Conservation (phyloP, 345 rosid genomes). For the Conringia planisiliqua region DNA sequence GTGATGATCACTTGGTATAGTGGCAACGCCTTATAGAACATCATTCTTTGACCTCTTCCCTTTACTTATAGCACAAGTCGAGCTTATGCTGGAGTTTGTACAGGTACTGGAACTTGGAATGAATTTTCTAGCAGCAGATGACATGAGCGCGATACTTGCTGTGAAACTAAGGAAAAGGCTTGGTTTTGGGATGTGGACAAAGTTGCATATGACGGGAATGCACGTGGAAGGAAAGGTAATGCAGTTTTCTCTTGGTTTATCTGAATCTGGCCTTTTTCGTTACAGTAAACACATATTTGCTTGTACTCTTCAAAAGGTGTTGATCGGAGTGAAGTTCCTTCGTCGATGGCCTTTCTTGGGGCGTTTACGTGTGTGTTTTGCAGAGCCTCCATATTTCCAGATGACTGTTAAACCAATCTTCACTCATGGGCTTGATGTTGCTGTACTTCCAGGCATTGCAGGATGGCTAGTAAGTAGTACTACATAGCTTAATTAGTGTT, state of each 20-base stretch:
- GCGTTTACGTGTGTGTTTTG: constrained; percentile 87
- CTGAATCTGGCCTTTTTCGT: background rate
- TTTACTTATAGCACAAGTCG: background rate
- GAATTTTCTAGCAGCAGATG: constrained; percentile 89
- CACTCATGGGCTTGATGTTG: constrained; percentile 80
- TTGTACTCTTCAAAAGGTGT: constrained; percentile 45
- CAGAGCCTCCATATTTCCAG: constrained; percentile 96
- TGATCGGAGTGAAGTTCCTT: constrained; percentile 86
- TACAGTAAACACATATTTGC: background rate
- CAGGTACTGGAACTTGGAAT: constrained; percentile 92
- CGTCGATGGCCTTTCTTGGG: constrained; percentile 87
- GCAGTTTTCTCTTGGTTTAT: background rate
- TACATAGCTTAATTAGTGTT: background rate
- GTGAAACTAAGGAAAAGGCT: constrained; percentile 79
- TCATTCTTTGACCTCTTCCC: background rate
- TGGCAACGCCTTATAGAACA: background rate
- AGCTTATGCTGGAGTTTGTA: constrained; percentile 25
- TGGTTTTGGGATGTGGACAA: constrained; percentile 96
- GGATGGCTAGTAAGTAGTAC: constrained; percentile 95
- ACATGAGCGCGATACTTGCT: constrained; percentile 93
- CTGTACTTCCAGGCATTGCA: constrained; percentile 90
- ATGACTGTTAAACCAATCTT: constrained; percentile 90
- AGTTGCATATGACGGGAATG: constrained; percentile 92
- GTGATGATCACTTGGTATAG: constrained; percentile 90
- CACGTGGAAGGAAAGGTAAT: constrained; percentile 96